Conservation (phyloP, 768 basidiomycete species). For the Sporobolomyces phaffii region DNA sequence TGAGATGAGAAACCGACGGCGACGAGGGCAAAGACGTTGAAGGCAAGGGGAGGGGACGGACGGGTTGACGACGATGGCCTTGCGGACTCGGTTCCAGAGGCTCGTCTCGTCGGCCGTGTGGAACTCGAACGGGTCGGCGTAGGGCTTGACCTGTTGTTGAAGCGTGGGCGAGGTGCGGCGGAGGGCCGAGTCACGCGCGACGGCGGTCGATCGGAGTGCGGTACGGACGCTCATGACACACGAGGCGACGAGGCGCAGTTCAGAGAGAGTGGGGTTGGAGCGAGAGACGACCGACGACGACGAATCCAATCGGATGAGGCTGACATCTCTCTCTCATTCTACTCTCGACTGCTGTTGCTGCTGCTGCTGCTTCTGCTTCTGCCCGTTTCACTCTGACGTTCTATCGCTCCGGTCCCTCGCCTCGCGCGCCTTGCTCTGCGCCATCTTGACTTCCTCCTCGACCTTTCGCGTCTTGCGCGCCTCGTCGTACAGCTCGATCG, state of each 20-base stretch:
- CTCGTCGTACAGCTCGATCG: constrained; percentile 40
- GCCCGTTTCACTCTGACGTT: background rate
- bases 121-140: constrained; percentile 23
- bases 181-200: background rate
- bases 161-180: constrained; percentile 12
- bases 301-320: background rate
- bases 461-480: background rate
- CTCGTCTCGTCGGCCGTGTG: constrained; percentile 14
- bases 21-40: background rate
- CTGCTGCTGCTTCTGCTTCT: background rate
- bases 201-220: background rate
- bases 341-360: background rate
- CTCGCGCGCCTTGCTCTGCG: background rate
- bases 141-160: background rate
- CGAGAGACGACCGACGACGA: no score
- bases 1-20: no score
- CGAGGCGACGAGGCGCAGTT: no score
- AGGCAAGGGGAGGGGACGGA: background rate
- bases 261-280: no score
- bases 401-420: background rate
- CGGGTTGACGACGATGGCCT: constrained; percentile 37
- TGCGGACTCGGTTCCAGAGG: constrained; percentile 17
- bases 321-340: background rate
- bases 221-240: background rate
- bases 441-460: background rate